phyloP scores from a whole-genome alignment of 2,329 filamentous ascomycete genomes.

The Waltergamsia citrina region DNA sequence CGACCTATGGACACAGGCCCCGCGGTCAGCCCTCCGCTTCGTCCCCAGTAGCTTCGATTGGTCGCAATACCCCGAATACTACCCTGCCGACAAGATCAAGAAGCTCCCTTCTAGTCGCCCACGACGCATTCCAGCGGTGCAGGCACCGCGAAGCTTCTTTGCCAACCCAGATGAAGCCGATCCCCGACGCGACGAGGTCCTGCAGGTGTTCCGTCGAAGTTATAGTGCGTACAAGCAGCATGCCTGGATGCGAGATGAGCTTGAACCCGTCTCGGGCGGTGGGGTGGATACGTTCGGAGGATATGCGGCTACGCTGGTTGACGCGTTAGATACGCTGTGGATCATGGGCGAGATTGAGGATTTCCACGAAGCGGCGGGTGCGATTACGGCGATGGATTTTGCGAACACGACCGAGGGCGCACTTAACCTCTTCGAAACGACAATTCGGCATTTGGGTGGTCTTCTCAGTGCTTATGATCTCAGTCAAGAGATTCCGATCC shows the following conservation, averaged over 20 bases:
- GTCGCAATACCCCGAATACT: conserved; percentile 3
- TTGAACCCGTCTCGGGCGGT: conserved; percentile 36
- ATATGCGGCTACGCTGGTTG: conserved; percentile 51
- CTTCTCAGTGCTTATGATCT: conserved; percentile 40
- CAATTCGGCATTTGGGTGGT: conserved; percentile 43
- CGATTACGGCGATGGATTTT: conserved; percentile 38
- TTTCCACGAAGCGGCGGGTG: conserved; percentile 42
- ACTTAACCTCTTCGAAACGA: conserved; percentile 46
- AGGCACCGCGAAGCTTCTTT: conserved; percentile 6
- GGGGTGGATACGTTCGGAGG: conserved; percentile 38
- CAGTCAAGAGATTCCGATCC: conserved; percentile 29
- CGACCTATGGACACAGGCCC: no score
- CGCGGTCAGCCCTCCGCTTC: not conserved
- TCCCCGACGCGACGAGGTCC: conserved; percentile 6
- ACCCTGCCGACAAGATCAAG: conserved; percentile 7
- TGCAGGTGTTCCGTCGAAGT: conserved; percentile 6
- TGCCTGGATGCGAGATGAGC: conserved; percentile 44
- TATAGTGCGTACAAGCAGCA: conserved; percentile 42
- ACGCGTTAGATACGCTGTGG: conserved; percentile 50
- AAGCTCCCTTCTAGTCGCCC: conserved; percentile 4
- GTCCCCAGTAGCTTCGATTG: conserved; percentile 5
- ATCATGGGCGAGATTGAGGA: conserved; percentile 51
- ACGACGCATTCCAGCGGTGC: conserved; percentile 4
- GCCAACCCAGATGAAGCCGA: conserved; percentile 2
- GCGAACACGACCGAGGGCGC: conserved; percentile 23